Conservation (phyloP, 345 rosid genomes). For the Limnanthes douglasii region DNA sequence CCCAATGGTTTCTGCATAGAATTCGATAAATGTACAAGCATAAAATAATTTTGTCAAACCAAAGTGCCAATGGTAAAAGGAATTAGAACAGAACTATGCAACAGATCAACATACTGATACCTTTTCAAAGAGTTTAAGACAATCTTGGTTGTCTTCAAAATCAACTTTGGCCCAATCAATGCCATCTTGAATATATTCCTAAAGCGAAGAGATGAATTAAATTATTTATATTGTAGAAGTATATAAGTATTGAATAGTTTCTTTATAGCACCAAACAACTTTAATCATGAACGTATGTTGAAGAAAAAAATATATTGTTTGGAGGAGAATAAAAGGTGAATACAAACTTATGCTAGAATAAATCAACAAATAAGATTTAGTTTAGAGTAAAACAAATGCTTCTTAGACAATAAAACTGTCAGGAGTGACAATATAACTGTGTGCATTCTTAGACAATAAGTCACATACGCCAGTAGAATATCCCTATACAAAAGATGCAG, state of each 20-base stretch:
- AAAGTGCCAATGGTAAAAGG: background rate
- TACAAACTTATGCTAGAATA: too few species aligned
- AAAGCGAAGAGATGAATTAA: conserved; percentile 6
- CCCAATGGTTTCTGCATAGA: conserved; percentile 88
- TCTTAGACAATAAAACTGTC: too few species aligned
- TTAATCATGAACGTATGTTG: background rate
- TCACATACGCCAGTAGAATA: too few species aligned
- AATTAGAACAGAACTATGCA: conserved; percentile 2
- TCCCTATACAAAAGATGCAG: too few species aligned
- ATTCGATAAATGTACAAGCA: conserved; percentile 6
- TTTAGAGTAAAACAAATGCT: too few species aligned
- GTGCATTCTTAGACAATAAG: too few species aligned
- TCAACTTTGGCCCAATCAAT: conserved; percentile 98
- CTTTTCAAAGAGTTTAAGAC: conserved; percentile 98
- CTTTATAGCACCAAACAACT: background rate
- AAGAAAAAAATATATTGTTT: too few species aligned
- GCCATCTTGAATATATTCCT: conserved; percentile 98
- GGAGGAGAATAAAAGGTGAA: too few species aligned
- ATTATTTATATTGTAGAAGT: too few species aligned
- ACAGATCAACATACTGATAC: conserved; percentile 17
- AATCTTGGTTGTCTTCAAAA: conserved; percentile 95
- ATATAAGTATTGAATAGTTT: too few species aligned
- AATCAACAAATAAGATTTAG: too few species aligned
- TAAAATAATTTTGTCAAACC: background rate
- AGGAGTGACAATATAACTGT: too few species aligned